Evolutionary conservation across 306 rosid genomes (phyloP).

Genomic region (Pueraria montana): DNA sequence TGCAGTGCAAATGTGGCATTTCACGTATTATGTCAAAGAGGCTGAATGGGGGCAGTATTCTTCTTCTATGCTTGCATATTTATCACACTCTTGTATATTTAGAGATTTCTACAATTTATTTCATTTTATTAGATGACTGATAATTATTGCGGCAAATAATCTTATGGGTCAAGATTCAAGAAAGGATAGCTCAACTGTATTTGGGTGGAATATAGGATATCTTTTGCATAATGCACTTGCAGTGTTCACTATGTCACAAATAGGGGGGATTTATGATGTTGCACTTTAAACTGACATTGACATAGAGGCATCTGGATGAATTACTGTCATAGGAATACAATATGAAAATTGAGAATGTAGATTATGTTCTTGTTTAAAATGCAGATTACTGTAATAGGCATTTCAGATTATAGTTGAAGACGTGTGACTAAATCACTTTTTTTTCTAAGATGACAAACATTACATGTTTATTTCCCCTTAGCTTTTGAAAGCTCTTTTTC

Average conservation of each 20-base stretch:
- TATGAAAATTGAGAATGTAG: conserved; percentile 6
- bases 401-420: not conserved
- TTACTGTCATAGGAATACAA: conserved; percentile 8
- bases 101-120: not conserved
- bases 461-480: conserved; percentile 28
- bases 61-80: conserved; percentile 35
- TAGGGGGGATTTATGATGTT: not conserved
- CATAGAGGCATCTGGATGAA: conserved; percentile 24
- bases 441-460: conserved; percentile 6
- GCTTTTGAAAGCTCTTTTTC: conserved; percentile 25
- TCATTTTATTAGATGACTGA: conserved; percentile 6
- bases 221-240: conserved; percentile 11
- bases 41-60: conserved; percentile 23
- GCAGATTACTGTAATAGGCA: not conserved
- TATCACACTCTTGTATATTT: conserved; percentile 5
- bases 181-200: conserved; percentile 9
- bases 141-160: conserved; percentile 16
- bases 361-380: not conserved
- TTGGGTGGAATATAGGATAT: conserved; percentile 13
- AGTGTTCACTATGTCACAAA: not conserved
- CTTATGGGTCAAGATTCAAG: not conserved
- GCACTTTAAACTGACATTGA: not conserved
- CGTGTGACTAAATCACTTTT: conserved; percentile 4
- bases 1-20: conserved; percentile 35
- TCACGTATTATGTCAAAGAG: not conserved